A percentile compares a stretch with the other conserved stretches of the same genome.
These are phyloP conservation scores for Trichoderma breve DNA, from an alignment of 2,329 filamentous ascomycete genomes.

Conservation along the genomic window DNA sequence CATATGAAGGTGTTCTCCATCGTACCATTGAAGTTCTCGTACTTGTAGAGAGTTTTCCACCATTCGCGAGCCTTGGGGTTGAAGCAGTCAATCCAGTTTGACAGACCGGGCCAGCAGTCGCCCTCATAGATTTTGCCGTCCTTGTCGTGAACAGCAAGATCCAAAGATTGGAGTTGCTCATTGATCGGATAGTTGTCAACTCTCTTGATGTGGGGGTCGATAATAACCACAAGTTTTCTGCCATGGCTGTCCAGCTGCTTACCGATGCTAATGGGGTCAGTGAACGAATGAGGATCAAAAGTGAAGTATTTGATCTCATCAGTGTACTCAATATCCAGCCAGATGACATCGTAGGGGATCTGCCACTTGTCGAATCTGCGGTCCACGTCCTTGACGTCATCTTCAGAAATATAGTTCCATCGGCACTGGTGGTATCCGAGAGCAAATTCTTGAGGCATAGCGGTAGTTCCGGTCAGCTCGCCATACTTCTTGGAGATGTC, in stretches of 20 bases:
- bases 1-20: constrained; percentile 87
- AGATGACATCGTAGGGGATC: constrained; percentile 98
- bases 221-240: constrained; percentile 88
- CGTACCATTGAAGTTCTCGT: constrained; percentile 82
- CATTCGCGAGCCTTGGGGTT: constrained; percentile 87
- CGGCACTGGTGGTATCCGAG: constrained; percentile 96
- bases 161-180: constrained; percentile 79
- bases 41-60: constrained; percentile 89
- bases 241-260: constrained; percentile 81
- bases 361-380: constrained; percentile 92
- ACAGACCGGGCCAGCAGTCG: constrained; percentile 98
- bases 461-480: constrained; percentile 86
- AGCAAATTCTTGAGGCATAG: constrained; percentile 87
- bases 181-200: constrained; percentile 72
- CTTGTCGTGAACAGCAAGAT: constrained; percentile 84
- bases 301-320: constrained; percentile 98
- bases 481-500: constrained; percentile 80
- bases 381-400: constrained; percentile 95
- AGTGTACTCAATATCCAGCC: constrained; percentile 97
- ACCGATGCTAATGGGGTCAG: constrained; percentile 81
- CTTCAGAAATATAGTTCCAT: constrained; percentile 98
- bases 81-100: constrained; percentile 94
- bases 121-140: constrained; percentile 86
- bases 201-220: constrained; percentile 98
- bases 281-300: constrained; percentile 87